These are phyloP conservation scores for Wallacemonas sp. DNA, from an alignment of 208 protist species.

Conservation along the genomic window DNA sequence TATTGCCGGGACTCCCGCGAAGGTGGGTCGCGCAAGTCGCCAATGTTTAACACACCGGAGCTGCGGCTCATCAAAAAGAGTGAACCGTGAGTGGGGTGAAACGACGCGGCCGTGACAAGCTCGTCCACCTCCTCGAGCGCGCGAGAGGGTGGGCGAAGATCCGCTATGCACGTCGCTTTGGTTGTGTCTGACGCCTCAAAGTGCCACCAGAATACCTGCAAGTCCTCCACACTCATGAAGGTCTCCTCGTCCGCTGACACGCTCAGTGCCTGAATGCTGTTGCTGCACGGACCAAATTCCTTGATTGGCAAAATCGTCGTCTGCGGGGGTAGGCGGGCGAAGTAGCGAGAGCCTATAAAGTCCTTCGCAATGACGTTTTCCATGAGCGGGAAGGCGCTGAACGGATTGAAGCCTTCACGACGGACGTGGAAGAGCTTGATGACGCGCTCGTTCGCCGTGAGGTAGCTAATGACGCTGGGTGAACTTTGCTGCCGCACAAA, in stretches of 20 bases:
- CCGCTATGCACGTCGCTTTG: conserved; percentile 72
- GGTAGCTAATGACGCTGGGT: conserved; percentile 80
- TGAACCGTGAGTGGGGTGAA: conserved; percentile 82
- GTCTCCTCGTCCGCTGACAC: conserved; percentile 74
- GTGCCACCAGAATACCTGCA: conserved; percentile 90
- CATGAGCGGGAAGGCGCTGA: conserved; percentile 75
- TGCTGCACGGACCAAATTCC: conserved; percentile 72
- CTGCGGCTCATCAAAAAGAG: conserved; percentile 82
- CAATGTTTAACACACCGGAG: conserved; percentile 79
- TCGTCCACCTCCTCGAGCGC: conserved; percentile 78
- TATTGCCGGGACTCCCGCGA: conserved; percentile 67
- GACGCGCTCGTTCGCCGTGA: conserved; percentile 83
- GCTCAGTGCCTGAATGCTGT: conserved; percentile 72
- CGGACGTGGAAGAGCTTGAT: conserved; percentile 88
- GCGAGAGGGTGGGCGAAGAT: conserved; percentile 60
- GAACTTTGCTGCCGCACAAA: conserved; percentile 67
- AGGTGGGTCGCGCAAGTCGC: conserved; percentile 78
- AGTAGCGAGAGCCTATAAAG: conserved; percentile 59
- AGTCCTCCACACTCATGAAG: conserved; percentile 85
- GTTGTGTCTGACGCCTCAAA: conserved; percentile 68
- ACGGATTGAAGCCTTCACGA: conserved; percentile 70
- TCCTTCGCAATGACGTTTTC: conserved; percentile 46
- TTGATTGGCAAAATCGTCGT: conserved; percentile 66
- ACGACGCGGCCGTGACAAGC: conserved; percentile 72
- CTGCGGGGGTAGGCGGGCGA: conserved; percentile 54